phyloP scores from a whole-genome alignment of 2,329 filamentous ascomycete species.

The Trichophyton simii region DNA sequence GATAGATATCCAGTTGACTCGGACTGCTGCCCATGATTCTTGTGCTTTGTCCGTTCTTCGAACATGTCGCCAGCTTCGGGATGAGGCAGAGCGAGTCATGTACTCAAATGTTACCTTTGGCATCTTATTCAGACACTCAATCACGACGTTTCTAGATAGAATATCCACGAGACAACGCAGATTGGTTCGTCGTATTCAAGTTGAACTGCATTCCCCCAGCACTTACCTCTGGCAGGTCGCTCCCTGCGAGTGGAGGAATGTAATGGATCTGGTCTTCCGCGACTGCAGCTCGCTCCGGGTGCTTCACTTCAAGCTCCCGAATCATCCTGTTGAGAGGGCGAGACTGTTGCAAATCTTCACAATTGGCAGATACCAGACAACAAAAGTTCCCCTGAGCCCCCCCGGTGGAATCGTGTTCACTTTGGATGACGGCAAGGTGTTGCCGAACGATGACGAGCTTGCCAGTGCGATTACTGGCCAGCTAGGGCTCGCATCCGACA shows the following conservation, averaged over 20 bases:
- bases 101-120: conserved; percentile 1
- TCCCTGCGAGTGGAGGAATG: conserved; percentile 3
- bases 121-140: neutral
- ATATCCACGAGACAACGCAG: neutral
- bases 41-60: neutral
- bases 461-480: neutral
- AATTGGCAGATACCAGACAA: neutral
- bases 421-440: neutral
- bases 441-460: neutral
- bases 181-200: neutral
- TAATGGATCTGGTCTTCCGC: neutral
- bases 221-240: neutral
- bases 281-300: conserved; percentile 1
- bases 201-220: neutral
- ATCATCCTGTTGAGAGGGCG: neutral
- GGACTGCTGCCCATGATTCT: neutral
- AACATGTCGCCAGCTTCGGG: conserved; percentile 2
- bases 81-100: neutral
- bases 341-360: neutral
- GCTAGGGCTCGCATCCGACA: neutral
- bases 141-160: conserved; percentile 1
- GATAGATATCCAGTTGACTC: neutral
- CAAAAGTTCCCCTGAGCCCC: neutral
- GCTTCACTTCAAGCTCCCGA: neutral
- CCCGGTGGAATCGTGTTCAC: neutral